These are phyloP conservation scores for Penicillium nordicum DNA, from an alignment of 2,329 filamentous ascomycete genomes.

Conservation along the genomic window DNA sequence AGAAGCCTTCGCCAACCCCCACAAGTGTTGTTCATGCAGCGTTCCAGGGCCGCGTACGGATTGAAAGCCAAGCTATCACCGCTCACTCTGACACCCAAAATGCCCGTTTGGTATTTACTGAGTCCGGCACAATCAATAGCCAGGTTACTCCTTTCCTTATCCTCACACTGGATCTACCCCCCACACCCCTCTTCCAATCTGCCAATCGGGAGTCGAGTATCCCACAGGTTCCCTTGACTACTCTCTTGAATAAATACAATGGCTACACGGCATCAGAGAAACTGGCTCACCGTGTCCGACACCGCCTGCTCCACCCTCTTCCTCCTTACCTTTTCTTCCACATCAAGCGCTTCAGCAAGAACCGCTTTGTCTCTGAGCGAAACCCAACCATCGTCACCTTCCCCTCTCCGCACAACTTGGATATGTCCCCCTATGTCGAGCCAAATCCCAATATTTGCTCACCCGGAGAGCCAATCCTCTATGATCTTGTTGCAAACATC, in stretches of 20 bases:
- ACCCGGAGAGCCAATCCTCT: conserved; percentile 79
- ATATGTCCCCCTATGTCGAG: conserved; percentile 88
- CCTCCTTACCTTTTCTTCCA: conserved; percentile 91
- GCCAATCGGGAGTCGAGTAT: conserved; percentile 94
- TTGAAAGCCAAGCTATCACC: conserved; percentile 91
- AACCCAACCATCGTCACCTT: conserved; percentile 99
- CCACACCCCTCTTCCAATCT: conserved; percentile 93
- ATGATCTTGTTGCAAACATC: conserved; percentile 94
- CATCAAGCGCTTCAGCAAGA: conserved; percentile 93
- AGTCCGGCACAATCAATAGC: conserved; percentile 75
- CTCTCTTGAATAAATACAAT: conserved; percentile 88
- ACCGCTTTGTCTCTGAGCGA: conserved; percentile 93
- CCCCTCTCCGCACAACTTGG: conserved; percentile 74
- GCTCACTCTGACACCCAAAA: conserved; percentile 76
- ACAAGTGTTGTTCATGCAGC: conserved; percentile 81
- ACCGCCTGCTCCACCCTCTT: conserved; percentile 83
- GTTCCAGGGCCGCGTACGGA: conserved; percentile 87
- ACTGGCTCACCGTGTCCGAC: conserved; percentile 80
- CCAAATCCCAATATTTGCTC: conserved; percentile 71
- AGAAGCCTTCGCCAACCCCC: conserved; percentile 66
- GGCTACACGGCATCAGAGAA: conserved; percentile 83
- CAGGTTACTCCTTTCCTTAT: conserved; percentile 80
- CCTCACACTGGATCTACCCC: conserved; percentile 85
- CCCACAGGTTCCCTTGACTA: conserved; percentile 69
- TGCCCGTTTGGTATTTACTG: conserved; percentile 88